Evolutionary conservation across 2,329 filamentous ascomycete species (phyloP).

Genomic region (Ophiostoma sp.): DNA sequence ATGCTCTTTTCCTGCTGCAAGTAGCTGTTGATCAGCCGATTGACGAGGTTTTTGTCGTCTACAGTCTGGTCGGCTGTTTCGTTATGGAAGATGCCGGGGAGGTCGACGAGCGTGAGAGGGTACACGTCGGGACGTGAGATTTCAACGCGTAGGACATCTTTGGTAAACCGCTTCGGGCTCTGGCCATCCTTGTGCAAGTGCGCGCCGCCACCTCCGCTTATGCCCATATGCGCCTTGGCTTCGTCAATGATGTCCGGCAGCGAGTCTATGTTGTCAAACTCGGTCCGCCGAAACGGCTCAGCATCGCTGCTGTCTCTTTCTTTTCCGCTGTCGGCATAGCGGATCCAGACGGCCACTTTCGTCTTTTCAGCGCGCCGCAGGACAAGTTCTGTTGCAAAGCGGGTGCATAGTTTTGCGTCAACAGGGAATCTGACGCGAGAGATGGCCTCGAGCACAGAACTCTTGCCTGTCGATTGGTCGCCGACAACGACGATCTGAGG

Average conservation of each 20-base stretch:
- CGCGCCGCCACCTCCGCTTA: not conserved
- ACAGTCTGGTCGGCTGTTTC: not conserved
- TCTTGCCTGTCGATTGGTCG: slow-evolving; percentile 2
- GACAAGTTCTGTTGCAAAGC: not conserved
- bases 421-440: slow-evolving; percentile 3
- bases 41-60: not conserved
- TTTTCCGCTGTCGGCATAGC: not conserved
- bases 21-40: not conserved
- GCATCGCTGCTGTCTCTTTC: not conserved
- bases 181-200: no score
- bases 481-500: slow-evolving; percentile 7
- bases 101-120: not conserved
- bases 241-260: not conserved
- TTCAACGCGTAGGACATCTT: not conserved
- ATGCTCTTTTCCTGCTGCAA: not conserved
- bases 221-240: not conserved
- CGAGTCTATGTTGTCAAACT: not conserved
- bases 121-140: not conserved
- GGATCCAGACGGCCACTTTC: not conserved
- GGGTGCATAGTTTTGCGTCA: not conserved
- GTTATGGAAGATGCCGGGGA: not conserved
- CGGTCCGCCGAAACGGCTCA: not conserved
- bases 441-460: not conserved
- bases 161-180: no score
- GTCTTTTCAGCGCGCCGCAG: not conserved